A percentile compares a stretch with the other conserved stretches of the same genome.
These are phyloP conservation scores for Platismatia glauca DNA, from an alignment of 495 filamentous ascomycete species.

Conservation along the genomic window DNA sequence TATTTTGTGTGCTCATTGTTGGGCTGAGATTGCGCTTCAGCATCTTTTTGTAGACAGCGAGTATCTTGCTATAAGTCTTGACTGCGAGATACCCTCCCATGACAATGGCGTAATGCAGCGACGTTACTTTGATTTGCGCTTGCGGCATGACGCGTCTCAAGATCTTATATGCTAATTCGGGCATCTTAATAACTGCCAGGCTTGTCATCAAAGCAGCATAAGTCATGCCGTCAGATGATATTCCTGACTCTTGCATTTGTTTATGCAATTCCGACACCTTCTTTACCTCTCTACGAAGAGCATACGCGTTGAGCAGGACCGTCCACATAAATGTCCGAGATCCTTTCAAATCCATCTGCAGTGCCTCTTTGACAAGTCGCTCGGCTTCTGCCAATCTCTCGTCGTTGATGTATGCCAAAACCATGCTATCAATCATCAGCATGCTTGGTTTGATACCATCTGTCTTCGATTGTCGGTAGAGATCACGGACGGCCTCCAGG, in stretches of 20 bases:
- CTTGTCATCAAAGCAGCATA: slow-evolving; percentile 66
- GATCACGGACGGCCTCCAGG: slow-evolving; percentile 50
- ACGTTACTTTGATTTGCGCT: slow-evolving; percentile 47
- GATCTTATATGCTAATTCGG: slow-evolving; percentile 57
- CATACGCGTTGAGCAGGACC: slow-evolving; percentile 57
- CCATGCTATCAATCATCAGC: slow-evolving; percentile 53
- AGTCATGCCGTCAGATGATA: slow-evolving; percentile 60
- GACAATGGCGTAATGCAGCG: slow-evolving; percentile 68
- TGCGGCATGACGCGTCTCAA: slow-evolving; percentile 51
- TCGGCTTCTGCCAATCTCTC: slow-evolving; percentile 52
- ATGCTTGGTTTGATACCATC: slow-evolving; percentile 34
- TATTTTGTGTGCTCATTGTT: slow-evolving; percentile 38
- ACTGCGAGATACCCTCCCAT: slow-evolving; percentile 54
- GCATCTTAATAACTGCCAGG: slow-evolving; percentile 50
- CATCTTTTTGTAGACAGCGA: slow-evolving; percentile 47
- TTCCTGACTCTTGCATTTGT: slow-evolving; percentile 47
- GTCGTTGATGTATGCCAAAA: slow-evolving; percentile 62
- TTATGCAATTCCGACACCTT: slow-evolving; percentile 51
- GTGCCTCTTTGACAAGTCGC: slow-evolving; percentile 41
- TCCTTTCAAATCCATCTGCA: slow-evolving; percentile 33
- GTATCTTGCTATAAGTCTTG: slow-evolving; percentile 43
- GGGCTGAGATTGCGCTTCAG: slow-evolving; percentile 34
- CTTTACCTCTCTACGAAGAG: slow-evolving; percentile 52
- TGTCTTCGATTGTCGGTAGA: slow-evolving; percentile 49
- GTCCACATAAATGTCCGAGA: slow-evolving; percentile 68